A percentile compares a stretch with the other conserved stretches of the same genome.
phyloP scores from a whole-genome alignment of 345 rosid genomes.

The Sonneratia caseolaris region DNA sequence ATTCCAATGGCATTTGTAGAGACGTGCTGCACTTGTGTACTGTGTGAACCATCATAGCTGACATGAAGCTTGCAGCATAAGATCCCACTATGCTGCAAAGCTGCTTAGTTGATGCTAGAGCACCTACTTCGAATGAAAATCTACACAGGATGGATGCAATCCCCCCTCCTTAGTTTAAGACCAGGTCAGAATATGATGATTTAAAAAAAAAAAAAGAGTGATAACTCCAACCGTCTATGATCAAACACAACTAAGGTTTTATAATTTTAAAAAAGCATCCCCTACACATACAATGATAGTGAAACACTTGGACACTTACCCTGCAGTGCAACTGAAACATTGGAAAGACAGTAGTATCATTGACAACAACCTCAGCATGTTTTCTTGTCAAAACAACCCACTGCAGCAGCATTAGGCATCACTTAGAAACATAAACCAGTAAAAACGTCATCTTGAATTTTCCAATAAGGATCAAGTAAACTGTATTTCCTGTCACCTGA shows the following conservation, averaged over 20 bases:
- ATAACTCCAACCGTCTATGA: neutral
- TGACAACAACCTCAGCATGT: slow-evolving; percentile 79
- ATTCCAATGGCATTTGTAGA: neutral
- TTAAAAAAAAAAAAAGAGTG: too few relatives aligned
- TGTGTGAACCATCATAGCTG: neutral
- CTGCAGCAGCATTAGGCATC: slow-evolving; percentile 23
- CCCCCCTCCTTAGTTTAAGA: too few relatives aligned
- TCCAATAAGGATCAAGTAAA: neutral
- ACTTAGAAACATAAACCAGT: slow-evolving; percentile 7
- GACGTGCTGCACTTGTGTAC: neutral
- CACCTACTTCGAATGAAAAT: neutral
- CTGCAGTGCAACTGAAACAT: slow-evolving; percentile 84
- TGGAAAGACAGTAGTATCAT: slow-evolving; percentile 68
- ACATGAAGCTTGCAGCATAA: neutral
- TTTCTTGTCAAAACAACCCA: slow-evolving; percentile 86
- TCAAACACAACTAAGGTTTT: neutral
- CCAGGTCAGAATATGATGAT: too few relatives aligned
- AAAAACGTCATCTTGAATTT: neutral
- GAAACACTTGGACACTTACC: slow-evolving; percentile 33
- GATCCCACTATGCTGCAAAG: neutral
- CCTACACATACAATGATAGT: neutral
- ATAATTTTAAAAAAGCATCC: neutral
- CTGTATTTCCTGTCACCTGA: slow-evolving; percentile 40
- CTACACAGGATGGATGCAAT: neutral
- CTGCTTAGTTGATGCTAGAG: neutral